phyloP scores from a whole-genome alignment of 1,284 basidiomycete species.

The Sporisorium exsertum region DNA sequence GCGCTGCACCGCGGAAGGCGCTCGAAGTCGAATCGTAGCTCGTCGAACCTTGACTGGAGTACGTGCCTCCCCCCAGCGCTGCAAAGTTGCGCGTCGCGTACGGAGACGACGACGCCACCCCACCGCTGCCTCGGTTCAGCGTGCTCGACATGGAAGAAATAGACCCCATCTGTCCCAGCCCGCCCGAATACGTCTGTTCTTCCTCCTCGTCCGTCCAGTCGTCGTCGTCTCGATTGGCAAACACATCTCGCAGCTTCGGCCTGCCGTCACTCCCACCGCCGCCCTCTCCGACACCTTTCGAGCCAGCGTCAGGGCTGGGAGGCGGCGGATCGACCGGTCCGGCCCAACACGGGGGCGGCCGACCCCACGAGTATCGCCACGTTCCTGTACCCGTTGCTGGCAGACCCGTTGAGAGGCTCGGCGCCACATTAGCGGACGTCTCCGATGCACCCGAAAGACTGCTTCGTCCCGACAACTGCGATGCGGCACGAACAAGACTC shows the following conservation, averaged over 20 bases:
- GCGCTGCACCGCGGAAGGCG: constrained; percentile 19
- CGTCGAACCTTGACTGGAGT: constrained; percentile 8
- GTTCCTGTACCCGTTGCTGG: constrained; percentile 49
- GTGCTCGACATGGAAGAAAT: constrained; percentile 19
- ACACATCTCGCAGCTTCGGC: constrained; percentile 60
- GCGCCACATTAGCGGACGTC: neutral
- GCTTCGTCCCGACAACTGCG: neutral
- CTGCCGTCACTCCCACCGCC: neutral
- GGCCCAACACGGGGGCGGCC: constrained; percentile 63
- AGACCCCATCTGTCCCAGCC: constrained; percentile 58
- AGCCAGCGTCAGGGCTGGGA: neutral
- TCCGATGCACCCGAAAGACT: neutral
- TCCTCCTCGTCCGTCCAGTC: constrained; percentile 65
- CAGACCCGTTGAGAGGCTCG: constrained; percentile 12
- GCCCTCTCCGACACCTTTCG: neutral
- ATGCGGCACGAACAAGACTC: constrained; percentile 21
- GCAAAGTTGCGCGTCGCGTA: constrained; percentile 42
- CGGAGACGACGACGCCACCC: constrained; percentile 14
- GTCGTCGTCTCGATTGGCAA: constrained; percentile 54
- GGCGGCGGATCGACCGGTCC: constrained; percentile 58
- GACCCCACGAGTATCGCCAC: constrained; percentile 62
- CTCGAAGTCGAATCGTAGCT: constrained; percentile 1
- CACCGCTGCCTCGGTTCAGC: neutral
- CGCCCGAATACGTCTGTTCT: constrained; percentile 56
- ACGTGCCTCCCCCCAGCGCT: constrained; percentile 18